Conservation (phyloP, 1,139 yeast genomes). For the Zygoascus meyerae region DNA sequence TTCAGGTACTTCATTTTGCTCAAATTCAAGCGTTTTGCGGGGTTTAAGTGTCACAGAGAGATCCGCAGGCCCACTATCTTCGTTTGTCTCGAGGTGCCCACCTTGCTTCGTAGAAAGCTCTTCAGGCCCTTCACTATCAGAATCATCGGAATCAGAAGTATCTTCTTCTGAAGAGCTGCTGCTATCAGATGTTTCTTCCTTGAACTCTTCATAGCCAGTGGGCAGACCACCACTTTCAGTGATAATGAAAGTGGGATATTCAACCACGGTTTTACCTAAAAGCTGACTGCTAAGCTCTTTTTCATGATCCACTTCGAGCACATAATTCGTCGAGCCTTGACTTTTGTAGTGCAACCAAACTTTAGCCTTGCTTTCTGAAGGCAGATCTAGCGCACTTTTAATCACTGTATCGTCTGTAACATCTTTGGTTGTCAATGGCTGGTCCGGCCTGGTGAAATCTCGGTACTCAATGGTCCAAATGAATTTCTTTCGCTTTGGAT, state of each 20-base stretch:
- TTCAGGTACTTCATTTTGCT: too few relatives aligned
- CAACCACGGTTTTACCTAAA: conserved; percentile 51
- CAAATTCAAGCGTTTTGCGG: too few relatives aligned
- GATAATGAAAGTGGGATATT: conserved; percentile 14
- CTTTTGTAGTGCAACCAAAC: not conserved
- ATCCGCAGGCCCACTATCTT: too few relatives aligned
- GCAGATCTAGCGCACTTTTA: conserved; percentile 5
- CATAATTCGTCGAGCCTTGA: not conserved
- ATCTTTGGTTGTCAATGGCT: conserved; percentile 1
- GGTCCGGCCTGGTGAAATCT: not conserved
- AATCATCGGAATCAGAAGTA: conserved; percentile 1
- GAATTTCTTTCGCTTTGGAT: conserved; percentile 53
- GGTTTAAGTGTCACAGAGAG: too few relatives aligned
- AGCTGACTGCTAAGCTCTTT: conserved; percentile 42
- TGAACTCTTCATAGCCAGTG: conserved; percentile 13
- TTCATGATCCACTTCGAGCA: conserved; percentile 17
- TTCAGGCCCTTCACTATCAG: conserved; percentile 11
- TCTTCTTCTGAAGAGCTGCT: conserved; percentile 7
- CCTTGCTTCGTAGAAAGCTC: conserved; percentile 2
- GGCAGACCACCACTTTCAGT: conserved; percentile 14
- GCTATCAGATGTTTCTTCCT: conserved; percentile 9
- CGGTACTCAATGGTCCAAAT: conserved; percentile 83
- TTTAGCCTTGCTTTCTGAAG: not conserved
- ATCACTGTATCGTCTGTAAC: not conserved
- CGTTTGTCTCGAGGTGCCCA: not conserved